These are phyloP conservation scores for Paracoccidioides brasiliensis DNA, from an alignment of 2,329 filamentous ascomycete genomes.

Conservation along the genomic window DNA sequence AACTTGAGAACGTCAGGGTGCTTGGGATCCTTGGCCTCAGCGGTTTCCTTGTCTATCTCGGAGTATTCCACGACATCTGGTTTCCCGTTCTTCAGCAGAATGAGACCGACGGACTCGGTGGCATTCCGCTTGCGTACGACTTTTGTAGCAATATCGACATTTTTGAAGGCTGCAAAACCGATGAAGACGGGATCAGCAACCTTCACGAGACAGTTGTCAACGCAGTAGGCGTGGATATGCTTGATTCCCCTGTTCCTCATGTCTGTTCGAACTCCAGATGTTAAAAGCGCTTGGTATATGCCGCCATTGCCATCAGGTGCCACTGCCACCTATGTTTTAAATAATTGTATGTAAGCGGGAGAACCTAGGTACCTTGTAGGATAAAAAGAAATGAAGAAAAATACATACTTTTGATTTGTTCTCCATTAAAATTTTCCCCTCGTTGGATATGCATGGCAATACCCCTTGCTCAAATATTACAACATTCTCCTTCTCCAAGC, in stretches of 20 bases:
- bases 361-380: background rate
- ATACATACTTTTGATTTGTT: slow-evolving; percentile 58
- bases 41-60: slow-evolving; percentile 81
- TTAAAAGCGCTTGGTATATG: slow-evolving; percentile 82
- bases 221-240: slow-evolving; percentile 95
- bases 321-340: slow-evolving; percentile 54
- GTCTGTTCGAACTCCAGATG: slow-evolving; percentile 67
- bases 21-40: slow-evolving; percentile 74
- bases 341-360: slow-evolving; percentile 7
- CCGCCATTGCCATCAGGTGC: slow-evolving; percentile 96
- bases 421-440: slow-evolving; percentile 93
- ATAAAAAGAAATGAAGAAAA: background rate
- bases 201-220: slow-evolving; percentile 98
- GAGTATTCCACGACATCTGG: slow-evolving; percentile 98
- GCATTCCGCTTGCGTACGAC: slow-evolving; percentile 98
- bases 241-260: slow-evolving; percentile 81
- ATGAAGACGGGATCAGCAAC: slow-evolving; percentile 96
- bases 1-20: slow-evolving; percentile 78
- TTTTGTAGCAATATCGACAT: slow-evolving; percentile 95
- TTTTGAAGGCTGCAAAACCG: slow-evolving; percentile 75
- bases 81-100: slow-evolving; percentile 87
- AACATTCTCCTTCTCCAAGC: slow-evolving; percentile 72
- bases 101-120: slow-evolving; percentile 88
- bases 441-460: slow-evolving; percentile 90
- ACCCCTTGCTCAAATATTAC: slow-evolving; percentile 94